phyloP scores from a whole-genome alignment of 441 rosid genomes.

The Gossypium gossypioides region DNA sequence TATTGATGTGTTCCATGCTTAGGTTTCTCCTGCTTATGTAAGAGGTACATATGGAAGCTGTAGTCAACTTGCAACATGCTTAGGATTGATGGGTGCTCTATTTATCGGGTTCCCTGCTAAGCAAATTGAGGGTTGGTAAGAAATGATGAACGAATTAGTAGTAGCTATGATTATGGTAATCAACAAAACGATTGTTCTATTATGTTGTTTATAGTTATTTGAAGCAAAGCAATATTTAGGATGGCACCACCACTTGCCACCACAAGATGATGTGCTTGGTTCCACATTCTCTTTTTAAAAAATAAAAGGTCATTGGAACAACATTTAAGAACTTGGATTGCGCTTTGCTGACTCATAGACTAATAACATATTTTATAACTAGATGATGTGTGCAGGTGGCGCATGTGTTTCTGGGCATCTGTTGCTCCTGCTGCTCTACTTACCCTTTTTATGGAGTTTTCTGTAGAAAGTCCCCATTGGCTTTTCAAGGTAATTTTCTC shows the following conservation, averaged over 20 bases:
- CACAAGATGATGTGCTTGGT: neutral
- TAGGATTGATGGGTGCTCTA: slow-evolving; percentile 72
- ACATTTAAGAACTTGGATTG: neutral
- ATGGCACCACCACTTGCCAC: neutral
- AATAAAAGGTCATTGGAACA: neutral
- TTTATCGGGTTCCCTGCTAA: slow-evolving; percentile 77
- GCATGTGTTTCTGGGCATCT: slow-evolving; percentile 79
- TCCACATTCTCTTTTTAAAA: neutral
- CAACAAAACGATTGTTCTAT: neutral
- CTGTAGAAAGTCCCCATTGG: slow-evolving; percentile 95
- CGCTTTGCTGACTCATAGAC: neutral
- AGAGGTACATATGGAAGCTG: slow-evolving; percentile 95
- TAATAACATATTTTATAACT: slow-evolving; percentile 4
- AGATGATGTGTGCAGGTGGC: slow-evolving; percentile 61
- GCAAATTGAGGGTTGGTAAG: slow-evolving; percentile 74
- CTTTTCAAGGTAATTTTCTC: slow-evolving; percentile 63
- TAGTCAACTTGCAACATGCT: slow-evolving; percentile 79
- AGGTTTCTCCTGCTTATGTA: slow-evolving; percentile 83
- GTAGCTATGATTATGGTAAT: slow-evolving; percentile 10
- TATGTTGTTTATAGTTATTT: neutral
- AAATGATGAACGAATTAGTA: slow-evolving; percentile 10
- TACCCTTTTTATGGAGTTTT: slow-evolving; percentile 57
- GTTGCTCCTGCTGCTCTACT: slow-evolving; percentile 73
- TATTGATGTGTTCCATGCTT: slow-evolving; percentile 16
- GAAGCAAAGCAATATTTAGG: neutral